Evolutionary conservation across 108 stramenopile genomes (phyloP).

Genomic region (Nannochloropsis granulata): DNA sequence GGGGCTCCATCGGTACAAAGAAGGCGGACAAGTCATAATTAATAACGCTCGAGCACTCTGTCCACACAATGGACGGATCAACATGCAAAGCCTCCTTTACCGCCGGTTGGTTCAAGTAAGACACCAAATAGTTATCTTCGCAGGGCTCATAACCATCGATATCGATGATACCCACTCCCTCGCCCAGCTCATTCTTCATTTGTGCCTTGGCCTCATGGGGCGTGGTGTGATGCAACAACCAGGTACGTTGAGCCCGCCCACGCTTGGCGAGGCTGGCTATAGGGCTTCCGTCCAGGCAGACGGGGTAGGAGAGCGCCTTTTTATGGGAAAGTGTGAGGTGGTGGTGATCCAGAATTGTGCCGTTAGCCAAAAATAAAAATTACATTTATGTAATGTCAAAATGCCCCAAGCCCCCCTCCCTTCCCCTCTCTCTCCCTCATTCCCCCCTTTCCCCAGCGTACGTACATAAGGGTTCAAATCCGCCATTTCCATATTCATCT

Average conservation of each 20-base stretch:
- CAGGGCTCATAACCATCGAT: constrained; percentile 35
- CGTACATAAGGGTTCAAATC: constrained; percentile 19
- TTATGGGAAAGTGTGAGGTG: too few species aligned
- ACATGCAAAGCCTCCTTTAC: constrained; percentile 47
- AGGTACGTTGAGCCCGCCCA: not conserved
- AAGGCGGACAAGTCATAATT: not conserved
- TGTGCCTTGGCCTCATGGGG: not conserved
- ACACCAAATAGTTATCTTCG: constrained; percentile 19
- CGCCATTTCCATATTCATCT: constrained; percentile 21
- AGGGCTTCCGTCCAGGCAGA: constrained; percentile 26
- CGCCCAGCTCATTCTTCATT: not conserved
- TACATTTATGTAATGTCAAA: too few species aligned
- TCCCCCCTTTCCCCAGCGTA: not conserved
- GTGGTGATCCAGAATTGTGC: too few species aligned
- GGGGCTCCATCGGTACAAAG: not conserved
- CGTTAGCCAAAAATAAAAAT: too few species aligned
- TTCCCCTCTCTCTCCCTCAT: too few species aligned
- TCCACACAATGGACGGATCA: constrained; percentile 30
- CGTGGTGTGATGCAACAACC: not conserved
- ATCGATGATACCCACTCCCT: not conserved
- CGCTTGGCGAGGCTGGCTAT: not conserved
- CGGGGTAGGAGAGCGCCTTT: constrained; percentile 48
- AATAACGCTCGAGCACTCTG: not conserved
- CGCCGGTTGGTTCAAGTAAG: constrained; percentile 37
- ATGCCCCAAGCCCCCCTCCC: too few species aligned